A percentile compares a stretch with the other conserved stretches of the same genome.
Conservation (phyloP, 2,329 filamentous ascomycete species). For the Diaporthe sp. region DNA sequence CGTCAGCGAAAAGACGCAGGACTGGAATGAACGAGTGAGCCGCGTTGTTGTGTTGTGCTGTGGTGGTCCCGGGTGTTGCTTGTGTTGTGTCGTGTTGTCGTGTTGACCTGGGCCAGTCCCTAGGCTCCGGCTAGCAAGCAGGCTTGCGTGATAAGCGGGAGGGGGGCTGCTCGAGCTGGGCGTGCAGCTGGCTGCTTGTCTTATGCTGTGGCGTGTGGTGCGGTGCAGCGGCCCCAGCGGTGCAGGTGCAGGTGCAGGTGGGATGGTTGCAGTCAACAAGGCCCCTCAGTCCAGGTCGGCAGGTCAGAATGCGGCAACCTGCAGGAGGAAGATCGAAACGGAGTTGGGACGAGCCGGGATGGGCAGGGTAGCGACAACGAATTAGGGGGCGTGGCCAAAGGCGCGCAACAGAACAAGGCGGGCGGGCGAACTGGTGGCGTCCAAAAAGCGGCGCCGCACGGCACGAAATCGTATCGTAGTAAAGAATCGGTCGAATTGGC, state of each 20-base stretch:
- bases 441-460: not conserved
- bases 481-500: not conserved
- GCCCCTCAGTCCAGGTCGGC: slow-evolving; percentile 20
- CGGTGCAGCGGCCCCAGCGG: slow-evolving; percentile 11
- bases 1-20: slow-evolving; percentile 21
- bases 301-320: slow-evolving; percentile 19
- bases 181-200: slow-evolving; percentile 27
- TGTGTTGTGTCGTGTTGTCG: slow-evolving; percentile 17
- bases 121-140: slow-evolving; percentile 24
- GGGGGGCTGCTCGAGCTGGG: slow-evolving; percentile 4
- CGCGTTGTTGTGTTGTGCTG: slow-evolving; percentile 34
- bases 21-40: slow-evolving; percentile 20
- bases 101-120: slow-evolving; percentile 33
- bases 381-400: slow-evolving; percentile 12
- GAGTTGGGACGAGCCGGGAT: slow-evolving; percentile 24
- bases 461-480: slow-evolving; percentile 10
- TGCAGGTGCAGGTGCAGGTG: slow-evolving; percentile 13
- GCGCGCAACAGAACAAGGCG: not conserved
- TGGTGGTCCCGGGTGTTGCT: slow-evolving; percentile 1
- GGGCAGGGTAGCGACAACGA: slow-evolving; percentile 25
- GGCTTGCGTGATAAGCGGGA: slow-evolving; percentile 34
- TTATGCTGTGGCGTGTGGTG: slow-evolving; percentile 16
- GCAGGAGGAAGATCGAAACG: slow-evolving; percentile 15
- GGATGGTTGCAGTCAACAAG: slow-evolving; percentile 32
- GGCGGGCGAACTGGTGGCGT: slow-evolving; percentile 8